A percentile compares a stretch with the other conserved stretches of the same genome.
phyloP scores from a whole-genome alignment of 768 basidiomycete species.

The Dacryopinax primogenitus region DNA sequence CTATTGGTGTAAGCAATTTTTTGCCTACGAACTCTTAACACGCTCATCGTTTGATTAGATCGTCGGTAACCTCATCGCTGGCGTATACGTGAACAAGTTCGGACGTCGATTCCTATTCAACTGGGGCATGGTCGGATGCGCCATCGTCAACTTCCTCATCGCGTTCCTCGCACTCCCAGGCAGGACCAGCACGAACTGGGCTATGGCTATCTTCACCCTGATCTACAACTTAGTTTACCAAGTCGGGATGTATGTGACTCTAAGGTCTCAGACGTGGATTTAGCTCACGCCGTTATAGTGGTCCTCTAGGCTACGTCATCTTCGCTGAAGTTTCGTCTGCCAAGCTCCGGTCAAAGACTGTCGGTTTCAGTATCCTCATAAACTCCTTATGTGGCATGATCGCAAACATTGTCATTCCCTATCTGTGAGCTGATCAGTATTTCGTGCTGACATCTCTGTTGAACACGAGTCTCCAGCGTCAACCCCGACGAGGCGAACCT shows the following conservation, averaged over 20 bases:
- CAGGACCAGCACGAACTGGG: conserved; percentile 14
- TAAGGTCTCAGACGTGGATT: not conserved
- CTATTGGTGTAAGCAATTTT: not conserved
- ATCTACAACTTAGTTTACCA: conserved; percentile 11
- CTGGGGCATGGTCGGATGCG: conserved; percentile 16
- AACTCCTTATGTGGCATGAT: conserved; percentile 5
- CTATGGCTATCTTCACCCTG: conserved; percentile 14
- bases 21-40: not conserved
- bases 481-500: conserved; percentile 1
- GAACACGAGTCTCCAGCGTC: too few species aligned
- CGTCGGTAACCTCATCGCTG: not conserved
- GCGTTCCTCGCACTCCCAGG: conserved; percentile 13
- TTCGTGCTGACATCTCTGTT: too few species aligned
- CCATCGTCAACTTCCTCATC: conserved; percentile 14
- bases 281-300: not conserved
- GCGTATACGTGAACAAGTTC: not conserved
- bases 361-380: conserved; percentile 11
- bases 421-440: not conserved
- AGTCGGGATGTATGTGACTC: conserved; percentile 8
- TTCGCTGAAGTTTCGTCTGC: conserved; percentile 12
- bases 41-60: not conserved
- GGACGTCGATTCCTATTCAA: conserved; percentile 6
- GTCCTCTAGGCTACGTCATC: conserved; percentile 14
- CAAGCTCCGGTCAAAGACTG: conserved; percentile 13
- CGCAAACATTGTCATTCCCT: conserved; percentile 2